Evolutionary conservation across 2,329 filamentous ascomycete species (phyloP).

Genomic region (Ophiostoma sp.): DNA sequence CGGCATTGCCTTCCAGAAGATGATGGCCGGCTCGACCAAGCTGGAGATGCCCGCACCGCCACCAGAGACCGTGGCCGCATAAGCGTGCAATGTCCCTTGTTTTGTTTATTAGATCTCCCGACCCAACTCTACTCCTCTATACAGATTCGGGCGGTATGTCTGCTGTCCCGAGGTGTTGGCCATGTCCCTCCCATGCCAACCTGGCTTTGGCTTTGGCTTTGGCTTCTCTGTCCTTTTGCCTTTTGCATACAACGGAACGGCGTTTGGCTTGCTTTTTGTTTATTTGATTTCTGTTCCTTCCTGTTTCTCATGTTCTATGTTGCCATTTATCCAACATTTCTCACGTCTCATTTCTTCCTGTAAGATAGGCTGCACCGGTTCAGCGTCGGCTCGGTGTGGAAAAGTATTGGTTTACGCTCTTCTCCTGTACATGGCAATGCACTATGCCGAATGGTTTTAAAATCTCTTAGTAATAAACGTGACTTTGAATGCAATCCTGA

Average conservation of each 20-base stretch:
- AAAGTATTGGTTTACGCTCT: background rate
- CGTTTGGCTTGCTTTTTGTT: background rate
- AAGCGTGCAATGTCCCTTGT: background rate
- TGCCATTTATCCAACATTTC: background rate
- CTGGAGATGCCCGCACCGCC: constrained; percentile 48
- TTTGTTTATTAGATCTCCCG: background rate
- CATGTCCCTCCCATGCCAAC: background rate
- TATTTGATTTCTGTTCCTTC: background rate
- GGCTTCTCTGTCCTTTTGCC: background rate
- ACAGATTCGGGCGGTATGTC: background rate
- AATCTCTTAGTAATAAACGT: too few relatives aligned
- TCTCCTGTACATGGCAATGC: constrained; percentile 1
- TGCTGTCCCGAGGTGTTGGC: background rate
- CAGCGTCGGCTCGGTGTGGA: constrained; percentile 12
- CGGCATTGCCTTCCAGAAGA: constrained; percentile 89
- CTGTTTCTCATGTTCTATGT: background rate
- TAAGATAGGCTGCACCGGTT: constrained; percentile 1
- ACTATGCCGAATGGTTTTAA: background rate
- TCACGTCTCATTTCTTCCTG: constrained; percentile 1
- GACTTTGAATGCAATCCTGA: too few relatives aligned
- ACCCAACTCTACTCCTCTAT: constrained; percentile 15
- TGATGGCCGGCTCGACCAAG: constrained; percentile 85
- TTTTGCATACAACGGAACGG: constrained; percentile 16
- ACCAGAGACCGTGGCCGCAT: constrained; percentile 12
- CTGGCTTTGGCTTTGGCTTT: background rate